Evolutionary conservation across 202 grass and related monocot species (phyloP), one percentile per base, ranked within the genome.

Genomic region (Saccharum hybrid): DNA sequence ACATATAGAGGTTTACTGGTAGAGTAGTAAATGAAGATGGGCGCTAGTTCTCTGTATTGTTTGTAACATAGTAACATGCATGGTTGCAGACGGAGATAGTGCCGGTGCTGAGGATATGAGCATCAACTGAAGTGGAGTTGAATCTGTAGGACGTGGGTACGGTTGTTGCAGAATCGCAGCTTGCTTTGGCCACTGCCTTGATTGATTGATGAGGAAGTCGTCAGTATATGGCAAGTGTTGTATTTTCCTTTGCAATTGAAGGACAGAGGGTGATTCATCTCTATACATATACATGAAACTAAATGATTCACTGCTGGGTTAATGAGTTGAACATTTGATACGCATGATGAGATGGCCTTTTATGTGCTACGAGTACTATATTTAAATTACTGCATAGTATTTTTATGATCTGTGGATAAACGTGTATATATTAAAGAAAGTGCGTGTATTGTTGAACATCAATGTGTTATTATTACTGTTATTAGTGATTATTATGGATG

Each of bases 51-150:
- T 34, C 28, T 74, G 13, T 51, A 49, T 49, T 0, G 8, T 31
- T n/a, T 54, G 15, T 63, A 63, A 63, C 61, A 61, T 74, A 34
- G 43, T 49, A 49, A 5, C 23, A 51, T 52, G 45, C 26, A 41
- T 70, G 39, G 2, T 10, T 74, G 57, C 86, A 90, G 92, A 88
- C 51, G 92, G 89, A 64, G 88, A 87, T 12, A 81, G 77, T 22
- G 82, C 89, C 71, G 75, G 78, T 30, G 52, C 89, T 5, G 89
- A 94, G 74, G 92, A 91, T 61, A 81, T 90, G 87, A 91, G 74
- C 59, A 87, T 82, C 67, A 84, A 74, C 74, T 92, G 83, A 90
- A 48, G 39, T 30, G 43, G n/a, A 37, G 13, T 49, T 13, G 46
- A 49, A 52, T 52, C 19, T 42, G 28, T 52, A 38, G 40, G 40